These are phyloP conservation scores for Punctularia strigosozonata DNA, from an alignment of 768 basidiomycete species.

Conservation along the genomic window DNA sequence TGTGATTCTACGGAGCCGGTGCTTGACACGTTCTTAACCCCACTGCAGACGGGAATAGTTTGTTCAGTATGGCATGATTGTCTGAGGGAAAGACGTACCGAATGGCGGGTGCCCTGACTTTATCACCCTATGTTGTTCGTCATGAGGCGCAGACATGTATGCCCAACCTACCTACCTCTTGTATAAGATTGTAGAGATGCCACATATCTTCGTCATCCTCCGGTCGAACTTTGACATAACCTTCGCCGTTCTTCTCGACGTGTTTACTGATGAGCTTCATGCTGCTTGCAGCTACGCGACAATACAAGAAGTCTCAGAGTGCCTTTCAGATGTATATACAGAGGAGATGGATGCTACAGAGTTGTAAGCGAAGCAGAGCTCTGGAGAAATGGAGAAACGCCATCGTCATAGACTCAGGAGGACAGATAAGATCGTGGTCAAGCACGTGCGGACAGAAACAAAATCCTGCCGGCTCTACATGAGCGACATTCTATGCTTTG, in stretches of 20 bases:
- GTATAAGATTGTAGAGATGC: conserved; percentile 97
- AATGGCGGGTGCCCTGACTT: conserved; percentile 76
- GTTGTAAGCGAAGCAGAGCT: too few species aligned
- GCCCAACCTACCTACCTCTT: conserved; percentile 33
- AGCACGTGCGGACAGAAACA: too few species aligned
- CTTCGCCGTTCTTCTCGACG: conserved; percentile 83
- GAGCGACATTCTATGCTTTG: too few species aligned
- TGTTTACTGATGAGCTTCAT: conserved; percentile 85
- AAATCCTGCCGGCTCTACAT: too few species aligned
- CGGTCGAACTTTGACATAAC: conserved; percentile 86
- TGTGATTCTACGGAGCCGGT: conserved; percentile 94
- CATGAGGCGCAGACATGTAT: too few species aligned
- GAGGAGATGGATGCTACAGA: too few species aligned
- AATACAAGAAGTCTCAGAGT: too few species aligned
- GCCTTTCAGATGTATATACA: too few species aligned
- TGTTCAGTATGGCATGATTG: neutral
- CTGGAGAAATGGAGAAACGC: too few species aligned
- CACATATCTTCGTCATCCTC: conserved; percentile 99
- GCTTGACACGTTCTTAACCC: conserved; percentile 79
- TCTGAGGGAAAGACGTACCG: conserved; percentile 32
- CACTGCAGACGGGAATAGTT: conserved; percentile 27
- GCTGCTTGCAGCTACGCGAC: neutral
- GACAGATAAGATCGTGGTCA: too few species aligned
- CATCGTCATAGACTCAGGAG: too few species aligned
- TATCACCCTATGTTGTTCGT: conserved; percentile 66